A percentile compares a stretch with the other conserved stretches of the same genome.
Conservation (phyloP, 768 basidiomycete genomes). For the Cyclocybe cylindracea region DNA sequence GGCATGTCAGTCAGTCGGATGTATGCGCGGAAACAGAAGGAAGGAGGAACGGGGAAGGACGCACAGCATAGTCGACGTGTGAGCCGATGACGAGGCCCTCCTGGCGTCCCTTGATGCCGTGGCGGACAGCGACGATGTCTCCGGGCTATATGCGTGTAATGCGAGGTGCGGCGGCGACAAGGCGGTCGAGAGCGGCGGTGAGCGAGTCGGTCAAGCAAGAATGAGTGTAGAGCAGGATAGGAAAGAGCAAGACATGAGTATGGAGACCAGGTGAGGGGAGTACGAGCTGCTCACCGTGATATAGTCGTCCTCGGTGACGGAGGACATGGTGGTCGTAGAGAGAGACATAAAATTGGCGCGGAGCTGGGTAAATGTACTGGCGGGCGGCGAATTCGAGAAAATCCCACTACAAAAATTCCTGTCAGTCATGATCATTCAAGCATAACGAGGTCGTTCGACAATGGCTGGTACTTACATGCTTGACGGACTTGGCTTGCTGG, state of each 20-base stretch:
- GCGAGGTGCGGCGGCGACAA: neutral
- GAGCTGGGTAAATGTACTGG: neutral
- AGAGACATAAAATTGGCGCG: neutral
- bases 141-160: constrained; percentile 52
- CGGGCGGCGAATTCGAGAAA: neutral
- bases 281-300: constrained; percentile 13
- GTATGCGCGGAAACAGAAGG: neutral
- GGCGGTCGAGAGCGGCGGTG: neutral
- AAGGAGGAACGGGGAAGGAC: constrained; percentile 24
- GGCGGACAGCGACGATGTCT: constrained; percentile 77
- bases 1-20: constrained; percentile 1
- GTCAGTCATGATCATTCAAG: neutral
- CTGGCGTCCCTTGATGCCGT: constrained; percentile 59
- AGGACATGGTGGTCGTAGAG: constrained; percentile 5
- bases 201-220: neutral
- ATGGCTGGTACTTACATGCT: neutral
- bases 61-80: constrained; percentile 67
- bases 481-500: too few relatives aligned
- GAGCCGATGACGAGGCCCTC: constrained; percentile 84
- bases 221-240: neutral
- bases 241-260: too few relatives aligned
- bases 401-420: neutral
- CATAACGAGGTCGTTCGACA: neutral
- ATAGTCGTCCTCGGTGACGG: constrained; percentile 7
- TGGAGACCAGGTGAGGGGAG: too few relatives aligned